phyloP scores from a whole-genome alignment of 176 grass and related monocot genomes.

The Triticum aestivum region DNA sequence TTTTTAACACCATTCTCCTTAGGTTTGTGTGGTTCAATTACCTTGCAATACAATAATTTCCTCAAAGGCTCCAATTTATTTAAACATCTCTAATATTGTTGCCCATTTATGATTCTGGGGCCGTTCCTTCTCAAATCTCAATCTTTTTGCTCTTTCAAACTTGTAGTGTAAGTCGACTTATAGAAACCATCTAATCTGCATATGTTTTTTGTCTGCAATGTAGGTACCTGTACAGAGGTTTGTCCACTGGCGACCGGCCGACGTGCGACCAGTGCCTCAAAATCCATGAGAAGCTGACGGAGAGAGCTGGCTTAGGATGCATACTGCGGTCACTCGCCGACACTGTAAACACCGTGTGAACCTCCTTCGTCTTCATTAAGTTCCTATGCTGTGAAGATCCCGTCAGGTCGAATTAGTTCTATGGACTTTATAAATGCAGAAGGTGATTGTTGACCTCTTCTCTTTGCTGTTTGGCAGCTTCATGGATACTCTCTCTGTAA shows the following conservation, averaged over 20 bases:
- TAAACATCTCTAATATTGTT: not conserved
- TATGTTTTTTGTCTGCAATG: constrained; percentile 7
- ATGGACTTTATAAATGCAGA: not conserved
- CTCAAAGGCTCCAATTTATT: not conserved
- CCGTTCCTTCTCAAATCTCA: not conserved
- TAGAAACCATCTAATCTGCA: not conserved
- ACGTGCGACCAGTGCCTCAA: constrained; percentile 94
- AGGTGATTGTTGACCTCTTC: not conserved
- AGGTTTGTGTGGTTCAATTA: not conserved
- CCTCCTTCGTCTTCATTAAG: not conserved
- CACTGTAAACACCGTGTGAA: constrained; percentile 52
- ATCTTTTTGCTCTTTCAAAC: not conserved
- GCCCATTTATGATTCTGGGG: not conserved
- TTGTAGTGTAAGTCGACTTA: not conserved
- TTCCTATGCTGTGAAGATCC: not conserved
- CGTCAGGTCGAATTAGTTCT: not conserved
- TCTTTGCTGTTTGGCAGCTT: not conserved
- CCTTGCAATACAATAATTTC: not conserved
- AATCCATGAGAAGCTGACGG: constrained; percentile 95
- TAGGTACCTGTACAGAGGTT: constrained; percentile 94
- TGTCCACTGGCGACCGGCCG: constrained; percentile 81
- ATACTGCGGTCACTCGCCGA: constrained; percentile 64
- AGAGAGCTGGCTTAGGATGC: constrained; percentile 82
- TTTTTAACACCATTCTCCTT: not conserved
- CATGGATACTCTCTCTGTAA: no score